Evolutionary conservation across 345 rosid genomes (phyloP), one percentile per base, ranked within the genome.

Genomic region (Acer campestre): DNA sequence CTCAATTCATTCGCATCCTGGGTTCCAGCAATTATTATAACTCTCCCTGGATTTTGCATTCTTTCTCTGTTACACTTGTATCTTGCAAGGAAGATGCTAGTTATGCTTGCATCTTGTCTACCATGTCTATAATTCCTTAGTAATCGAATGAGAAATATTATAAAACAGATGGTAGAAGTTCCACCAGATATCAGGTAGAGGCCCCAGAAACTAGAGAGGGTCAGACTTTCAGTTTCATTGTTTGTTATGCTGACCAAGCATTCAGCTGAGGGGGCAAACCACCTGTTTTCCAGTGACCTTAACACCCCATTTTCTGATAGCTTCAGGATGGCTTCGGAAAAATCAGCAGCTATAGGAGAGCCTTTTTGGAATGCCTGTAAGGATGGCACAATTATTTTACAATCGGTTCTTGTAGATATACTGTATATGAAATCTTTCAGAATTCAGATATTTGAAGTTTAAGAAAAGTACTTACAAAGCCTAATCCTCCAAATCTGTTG

Each of bases 401-500:
- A 25, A 13, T 23, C 3, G 31, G 7, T 18, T 53, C 42, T 11
- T n/a, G 11, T 7, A 25, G 17, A 71, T 2, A 29, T 27, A 27
- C 1, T 27, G 29, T 38, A 27, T 44, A 29, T 23, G n/a, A 51
- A 29, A 10, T 58, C 8, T 58, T 10, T n/a, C 25, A 20, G 11
- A 20, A 58, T 58, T 58, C 20, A 58, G 78, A 9, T 6, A 4
- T 20, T 14, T 17, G 22, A 49, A 74, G 64, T 16, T 59, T 3
- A 11, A 61, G 6, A 3, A 13, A 44, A 20, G 18, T 74, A 86
- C 90, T 87, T 55, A 89, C 92, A 56, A 89, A 89, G 80, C 85
- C 92, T 9, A 90, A 67, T 63, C 94, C 94, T 44, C 92, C 91
- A 66, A 87, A 89, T 82, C 84, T 86, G 78, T 70, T 68, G 27